Base-by-base conservation (phyloP, 208 protist genomes). In the Leishmania gerbilli region DNA sequence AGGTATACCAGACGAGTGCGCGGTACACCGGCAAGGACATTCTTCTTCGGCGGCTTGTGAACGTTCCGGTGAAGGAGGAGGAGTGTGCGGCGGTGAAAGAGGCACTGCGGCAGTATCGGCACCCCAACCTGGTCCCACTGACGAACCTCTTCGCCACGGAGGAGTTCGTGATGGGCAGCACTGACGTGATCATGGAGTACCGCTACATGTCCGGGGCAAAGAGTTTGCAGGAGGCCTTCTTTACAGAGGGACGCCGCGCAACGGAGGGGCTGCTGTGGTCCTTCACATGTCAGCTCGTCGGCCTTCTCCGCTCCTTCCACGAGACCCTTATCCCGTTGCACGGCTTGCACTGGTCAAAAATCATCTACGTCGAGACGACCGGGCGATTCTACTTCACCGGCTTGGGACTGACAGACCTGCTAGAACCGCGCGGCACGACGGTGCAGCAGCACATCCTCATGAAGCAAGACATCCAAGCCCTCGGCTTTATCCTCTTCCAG, bases 191-290 rank as follows among this genome's bases (percentile, higher is more conserved):
- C 62, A 93, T 97, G 91, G 93, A 95, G 79, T 98, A 97, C 77
- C 92, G 91, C 79, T 95, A 90, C 80, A 95, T 97, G 47, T 67
- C 86, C 7, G 92, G 91, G 19, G 91, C 95, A 27, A 93, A 94
- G 84, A 93, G 87, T 60, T 81, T 98, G 79, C 79, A 92, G 82
- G 92, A 98, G 77, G 91, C 89, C 64, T 96, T 95, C 81, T 89
- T 95, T 87, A 84, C 85, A 11, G 85, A 94, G 40, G 87, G 90
- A 76, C 80, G 64, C 31, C 86, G 87, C 69, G 88, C 90, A 34
- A 95, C 93, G 21, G 95, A 98, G 82, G 91, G 90, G 34, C 83
- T 94, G 84, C 89, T 97, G 79, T 98, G 93, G 93, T 96, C 92
- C 74, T 94, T 96, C 69, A 89, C 92, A 15, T 95, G 90, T 82